phyloP scores from a whole-genome alignment of 164 flowering plant species.

The Liriodendron chinense region DNA sequence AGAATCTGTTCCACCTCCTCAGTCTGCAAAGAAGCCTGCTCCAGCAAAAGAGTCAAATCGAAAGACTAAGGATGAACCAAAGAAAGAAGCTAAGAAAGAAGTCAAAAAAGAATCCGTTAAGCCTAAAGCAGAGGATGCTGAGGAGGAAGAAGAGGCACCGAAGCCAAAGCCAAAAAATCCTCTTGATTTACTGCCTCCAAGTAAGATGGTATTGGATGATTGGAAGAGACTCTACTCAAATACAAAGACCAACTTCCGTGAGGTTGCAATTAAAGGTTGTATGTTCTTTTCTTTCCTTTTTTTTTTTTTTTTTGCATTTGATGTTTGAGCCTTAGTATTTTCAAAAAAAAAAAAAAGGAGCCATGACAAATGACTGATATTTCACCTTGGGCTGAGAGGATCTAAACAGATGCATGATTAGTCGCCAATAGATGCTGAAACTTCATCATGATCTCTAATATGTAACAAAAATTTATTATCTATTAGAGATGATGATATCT shows the following conservation, averaged over 20 bases:
- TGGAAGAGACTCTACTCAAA: slow-evolving; percentile 94
- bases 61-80: slow-evolving; percentile 29
- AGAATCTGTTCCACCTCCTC: slow-evolving; percentile 58
- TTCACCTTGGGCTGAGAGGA: too few species aligned
- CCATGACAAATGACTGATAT: neutral
- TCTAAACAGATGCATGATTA: too few species aligned
- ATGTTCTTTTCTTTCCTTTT: slow-evolving; percentile 6
- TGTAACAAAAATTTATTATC: too few species aligned
- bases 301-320: neutral
- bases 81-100: slow-evolving; percentile 39
- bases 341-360: neutral
- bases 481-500: too few species aligned
- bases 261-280: slow-evolving; percentile 91
- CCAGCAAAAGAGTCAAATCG: slow-evolving; percentile 59
- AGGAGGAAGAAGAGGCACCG: slow-evolving; percentile 81
- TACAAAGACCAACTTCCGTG: slow-evolving; percentile 73
- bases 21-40: slow-evolving; percentile 43
- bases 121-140: slow-evolving; percentile 28
- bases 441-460: too few species aligned
- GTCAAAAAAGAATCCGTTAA: slow-evolving; percentile 33
- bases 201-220: slow-evolving; percentile 55
- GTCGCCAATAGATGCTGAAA: too few species aligned
- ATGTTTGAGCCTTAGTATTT: neutral
- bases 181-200: slow-evolving; percentile 73
- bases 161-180: slow-evolving; percentile 94